Conservation (phyloP, 148 eudicot species). For the Spergularia marina region DNA sequence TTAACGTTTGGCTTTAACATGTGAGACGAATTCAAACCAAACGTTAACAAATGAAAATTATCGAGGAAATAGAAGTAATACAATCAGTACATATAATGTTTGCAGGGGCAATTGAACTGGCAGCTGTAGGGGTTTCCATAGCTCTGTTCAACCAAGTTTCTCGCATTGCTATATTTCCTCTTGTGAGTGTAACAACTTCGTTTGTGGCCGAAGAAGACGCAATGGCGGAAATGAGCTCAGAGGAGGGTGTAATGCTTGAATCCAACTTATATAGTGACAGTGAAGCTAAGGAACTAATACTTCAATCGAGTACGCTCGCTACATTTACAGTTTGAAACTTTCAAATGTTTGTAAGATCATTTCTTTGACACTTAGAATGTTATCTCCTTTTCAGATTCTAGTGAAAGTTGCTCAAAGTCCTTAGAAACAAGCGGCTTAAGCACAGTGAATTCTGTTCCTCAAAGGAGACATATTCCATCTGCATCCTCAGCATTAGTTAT, state of each 20-base stretch:
- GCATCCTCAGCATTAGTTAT: conserved; percentile 83
- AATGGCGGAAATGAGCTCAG: conserved; percentile 22
- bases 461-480: conserved; percentile 61
- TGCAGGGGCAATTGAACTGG: conserved; percentile 74
- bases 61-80: not conserved
- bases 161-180: conserved; percentile 73
- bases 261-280: conserved; percentile 22
- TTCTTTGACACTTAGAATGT: not conserved
- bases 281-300: conserved; percentile 55
- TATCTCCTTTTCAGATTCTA: conserved; percentile 21
- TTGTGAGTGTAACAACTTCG: conserved; percentile 81
- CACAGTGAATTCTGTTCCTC: conserved; percentile 20
- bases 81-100: not conserved
- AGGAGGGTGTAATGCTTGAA: conserved; percentile 33
- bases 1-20: no score
- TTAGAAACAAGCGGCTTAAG: conserved; percentile 18
- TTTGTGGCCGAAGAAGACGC: conserved; percentile 90
- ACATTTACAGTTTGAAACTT: not conserved
- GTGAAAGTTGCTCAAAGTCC: conserved; percentile 12
- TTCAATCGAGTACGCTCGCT: conserved; percentile 31
- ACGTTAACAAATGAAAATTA: no score
- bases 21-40: no score
- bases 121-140: conserved; percentile 85
- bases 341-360: not conserved
- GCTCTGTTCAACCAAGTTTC: conserved; percentile 88